Evolutionary conservation across 2,329 filamentous ascomycete species (phyloP).

Genomic region (Fusarium buharicum): DNA sequence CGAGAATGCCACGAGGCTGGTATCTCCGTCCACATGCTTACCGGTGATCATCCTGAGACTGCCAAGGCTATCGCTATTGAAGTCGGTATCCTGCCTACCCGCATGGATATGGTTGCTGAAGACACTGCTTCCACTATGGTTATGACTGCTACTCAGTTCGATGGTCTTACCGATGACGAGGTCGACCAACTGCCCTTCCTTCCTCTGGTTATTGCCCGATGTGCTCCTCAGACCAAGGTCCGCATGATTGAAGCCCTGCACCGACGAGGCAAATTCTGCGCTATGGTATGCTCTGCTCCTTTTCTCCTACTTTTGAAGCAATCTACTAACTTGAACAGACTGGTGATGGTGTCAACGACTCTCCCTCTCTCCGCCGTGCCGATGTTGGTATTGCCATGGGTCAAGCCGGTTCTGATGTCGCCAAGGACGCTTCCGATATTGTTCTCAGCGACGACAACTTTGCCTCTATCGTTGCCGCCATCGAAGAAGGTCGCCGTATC

Average conservation of each 20-base stretch:
- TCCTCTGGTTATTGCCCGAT: slow-evolving; percentile 75
- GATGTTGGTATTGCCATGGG: slow-evolving; percentile 80
- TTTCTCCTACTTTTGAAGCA: neutral
- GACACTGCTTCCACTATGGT: slow-evolving; percentile 68
- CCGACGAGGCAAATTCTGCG: slow-evolving; percentile 70
- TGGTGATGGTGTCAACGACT: slow-evolving; percentile 79
- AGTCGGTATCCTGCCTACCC: slow-evolving; percentile 66
- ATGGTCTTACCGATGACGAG: slow-evolving; percentile 69
- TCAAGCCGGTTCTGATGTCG: slow-evolving; percentile 69
- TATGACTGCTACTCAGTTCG: slow-evolving; percentile 72
- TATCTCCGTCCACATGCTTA: slow-evolving; percentile 75
- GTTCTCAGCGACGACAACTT: slow-evolving; percentile 80
- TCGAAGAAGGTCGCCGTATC: slow-evolving; percentile 76
- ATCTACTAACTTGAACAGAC: slow-evolving; percentile 54
- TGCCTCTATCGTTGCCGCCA: slow-evolving; percentile 75
- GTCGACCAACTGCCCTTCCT: slow-evolving; percentile 72
- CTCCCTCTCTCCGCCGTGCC: slow-evolving; percentile 73
- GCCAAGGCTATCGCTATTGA: slow-evolving; percentile 70
- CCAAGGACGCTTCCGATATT: slow-evolving; percentile 72
- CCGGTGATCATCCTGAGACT: slow-evolving; percentile 72
- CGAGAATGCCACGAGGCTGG: slow-evolving; percentile 69
- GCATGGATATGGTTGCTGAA: slow-evolving; percentile 60
- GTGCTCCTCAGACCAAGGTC: slow-evolving; percentile 76
- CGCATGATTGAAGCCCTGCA: slow-evolving; percentile 80
- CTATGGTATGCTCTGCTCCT: slow-evolving; percentile 61